Percentiles rank a stretch among this genome's conserved stretches.
Conservation (phyloP, 2,329 filamentous ascomycete genomes). For the Monilinia polystroma region DNA sequence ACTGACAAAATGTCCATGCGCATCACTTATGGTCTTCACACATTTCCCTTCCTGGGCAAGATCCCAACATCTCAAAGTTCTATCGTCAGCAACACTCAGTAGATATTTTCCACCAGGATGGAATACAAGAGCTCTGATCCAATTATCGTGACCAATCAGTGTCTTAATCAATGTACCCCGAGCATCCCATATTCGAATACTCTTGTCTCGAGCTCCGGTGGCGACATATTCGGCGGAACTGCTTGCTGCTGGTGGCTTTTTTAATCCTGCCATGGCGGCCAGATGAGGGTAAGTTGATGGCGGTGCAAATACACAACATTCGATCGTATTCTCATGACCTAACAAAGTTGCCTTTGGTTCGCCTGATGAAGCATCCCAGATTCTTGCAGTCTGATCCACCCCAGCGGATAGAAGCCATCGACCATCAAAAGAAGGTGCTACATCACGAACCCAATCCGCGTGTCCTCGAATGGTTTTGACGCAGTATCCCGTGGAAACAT, state of each 20-base stretch:
- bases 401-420: constrained; percentile 79
- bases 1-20: constrained; percentile 81
- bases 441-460: constrained; percentile 86
- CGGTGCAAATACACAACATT: constrained; percentile 86
- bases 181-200: constrained; percentile 84
- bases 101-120: constrained; percentile 92
- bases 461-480: constrained; percentile 87
- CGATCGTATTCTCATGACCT: constrained; percentile 82
- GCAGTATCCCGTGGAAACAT: constrained; percentile 89
- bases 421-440: constrained; percentile 79
- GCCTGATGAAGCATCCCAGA: constrained; percentile 77
- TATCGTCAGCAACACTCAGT: constrained; percentile 83
- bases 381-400: constrained; percentile 74
- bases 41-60: constrained; percentile 85
- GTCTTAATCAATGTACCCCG: constrained; percentile 83
- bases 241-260: constrained; percentile 72
- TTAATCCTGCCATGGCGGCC: constrained; percentile 73
- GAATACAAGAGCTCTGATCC: constrained; percentile 83
- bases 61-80: constrained; percentile 92
- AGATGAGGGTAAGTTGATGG: constrained; percentile 75
- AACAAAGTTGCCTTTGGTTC: constrained; percentile 78
- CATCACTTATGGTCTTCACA: constrained; percentile 75
- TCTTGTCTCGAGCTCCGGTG: constrained; percentile 86
- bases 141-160: constrained; percentile 87
- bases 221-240: constrained; percentile 86